These are phyloP conservation scores for Neostapfia colusana DNA, from an alignment of 176 grass and related monocot species.

Conservation along the genomic window DNA sequence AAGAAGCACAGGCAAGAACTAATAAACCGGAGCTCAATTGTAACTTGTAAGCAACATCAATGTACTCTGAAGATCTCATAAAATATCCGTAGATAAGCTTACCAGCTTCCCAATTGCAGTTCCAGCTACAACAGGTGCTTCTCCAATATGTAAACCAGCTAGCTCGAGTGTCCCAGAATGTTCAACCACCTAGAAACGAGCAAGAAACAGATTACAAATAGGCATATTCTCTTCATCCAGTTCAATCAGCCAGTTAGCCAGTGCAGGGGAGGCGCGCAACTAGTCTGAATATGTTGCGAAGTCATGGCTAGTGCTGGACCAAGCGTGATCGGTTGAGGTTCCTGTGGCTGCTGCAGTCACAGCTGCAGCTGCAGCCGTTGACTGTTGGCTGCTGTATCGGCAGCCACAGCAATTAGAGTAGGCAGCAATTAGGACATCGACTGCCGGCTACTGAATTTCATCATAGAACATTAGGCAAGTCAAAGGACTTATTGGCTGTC, in stretches of 20 bases:
- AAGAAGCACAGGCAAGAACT: background rate
- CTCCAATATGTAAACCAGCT: slow-evolving; percentile 35
- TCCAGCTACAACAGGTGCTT: slow-evolving; percentile 46
- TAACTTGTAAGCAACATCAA: background rate
- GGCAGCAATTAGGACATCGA: too few relatives aligned
- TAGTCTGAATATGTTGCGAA: background rate
- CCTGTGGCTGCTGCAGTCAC: too few relatives aligned
- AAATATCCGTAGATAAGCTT: slow-evolving; percentile 22
- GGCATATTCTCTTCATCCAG: background rate
- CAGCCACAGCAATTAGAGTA: background rate
- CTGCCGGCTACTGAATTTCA: background rate
- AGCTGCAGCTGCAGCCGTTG: too few relatives aligned
- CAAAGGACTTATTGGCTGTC: background rate
- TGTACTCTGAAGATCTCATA: background rate
- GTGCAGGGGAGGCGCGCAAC: background rate
- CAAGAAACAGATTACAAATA: slow-evolving; percentile 27
- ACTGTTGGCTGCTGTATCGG: too few relatives aligned
- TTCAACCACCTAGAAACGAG: slow-evolving; percentile 59
- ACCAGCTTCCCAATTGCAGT: slow-evolving; percentile 71
- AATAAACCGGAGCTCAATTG: background rate
- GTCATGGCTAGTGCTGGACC: background rate
- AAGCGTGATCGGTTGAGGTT: too few relatives aligned
- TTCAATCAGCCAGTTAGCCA: background rate
- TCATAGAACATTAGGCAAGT: background rate
- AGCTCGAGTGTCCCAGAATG: slow-evolving; percentile 69